Conservation (phyloP, 129 eudicot genomes). For the Chrysanthemum makinoi region DNA sequence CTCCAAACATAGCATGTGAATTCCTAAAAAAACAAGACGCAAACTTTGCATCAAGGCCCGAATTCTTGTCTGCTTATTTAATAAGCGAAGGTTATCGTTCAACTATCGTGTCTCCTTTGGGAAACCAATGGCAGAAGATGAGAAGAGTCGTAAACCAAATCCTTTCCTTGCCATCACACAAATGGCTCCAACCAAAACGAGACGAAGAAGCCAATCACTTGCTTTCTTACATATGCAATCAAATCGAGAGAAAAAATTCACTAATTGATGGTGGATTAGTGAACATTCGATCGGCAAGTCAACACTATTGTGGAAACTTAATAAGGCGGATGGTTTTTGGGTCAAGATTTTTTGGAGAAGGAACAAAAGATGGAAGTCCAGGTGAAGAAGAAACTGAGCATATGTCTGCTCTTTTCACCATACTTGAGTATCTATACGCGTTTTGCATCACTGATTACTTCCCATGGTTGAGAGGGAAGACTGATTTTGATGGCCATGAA, state of each 20-base stretch:
- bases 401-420: conserved; percentile 28
- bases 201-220: conserved; percentile 33
- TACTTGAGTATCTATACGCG: conserved; percentile 11
- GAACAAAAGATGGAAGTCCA: conserved; percentile 39
- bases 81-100: conserved; percentile 30
- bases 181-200: conserved; percentile 31
- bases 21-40: conserved; percentile 42
- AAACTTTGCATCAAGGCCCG: conserved; percentile 38
- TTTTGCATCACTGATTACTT: conserved; percentile 38
- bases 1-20: conserved; percentile 35
- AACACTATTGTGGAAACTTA: conserved; percentile 36
- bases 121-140: conserved; percentile 48
- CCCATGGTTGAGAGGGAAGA: conserved; percentile 25
- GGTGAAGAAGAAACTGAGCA: conserved; percentile 45
- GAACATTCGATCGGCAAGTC: conserved; percentile 12
- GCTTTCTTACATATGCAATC: conserved; percentile 18
- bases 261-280: background rate
- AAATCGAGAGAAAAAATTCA: conserved; percentile 2
- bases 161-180: conserved; percentile 14
- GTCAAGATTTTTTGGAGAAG: conserved; percentile 32
- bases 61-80: conserved; percentile 19
- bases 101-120: conserved; percentile 11
- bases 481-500: conserved; percentile 31
- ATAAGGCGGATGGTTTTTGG: conserved; percentile 29
- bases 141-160: conserved; percentile 20